A percentile compares a stretch with the other conserved stretches of the same genome.
phyloP scores from a whole-genome alignment of 2,329 filamentous ascomycete genomes.

The Plectosphaerella plurivora region DNA sequence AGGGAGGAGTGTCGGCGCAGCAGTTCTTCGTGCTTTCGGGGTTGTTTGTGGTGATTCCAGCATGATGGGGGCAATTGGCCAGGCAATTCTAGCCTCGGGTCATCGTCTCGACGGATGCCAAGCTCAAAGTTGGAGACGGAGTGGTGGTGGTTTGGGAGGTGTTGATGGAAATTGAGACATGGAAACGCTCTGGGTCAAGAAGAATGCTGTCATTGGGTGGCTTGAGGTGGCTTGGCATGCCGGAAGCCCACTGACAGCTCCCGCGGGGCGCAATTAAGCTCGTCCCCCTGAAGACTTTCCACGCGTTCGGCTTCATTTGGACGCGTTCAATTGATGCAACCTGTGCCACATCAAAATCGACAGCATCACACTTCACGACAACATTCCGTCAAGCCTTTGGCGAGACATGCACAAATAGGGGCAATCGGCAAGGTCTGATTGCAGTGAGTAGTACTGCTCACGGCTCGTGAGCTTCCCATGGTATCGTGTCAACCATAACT shows the following conservation, averaged over 20 bases:
- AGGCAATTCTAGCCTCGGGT: too few relatives aligned
- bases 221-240: too few relatives aligned
- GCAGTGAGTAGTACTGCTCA: constrained; percentile 1
- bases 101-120: too few relatives aligned
- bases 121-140: too few relatives aligned
- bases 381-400: not conserved
- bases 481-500: constrained; percentile 3
- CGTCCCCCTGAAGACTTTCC: too few relatives aligned
- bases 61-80: not conserved
- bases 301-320: too few relatives aligned
- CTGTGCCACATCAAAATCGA: not conserved
- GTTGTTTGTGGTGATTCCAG: not conserved
- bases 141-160: too few relatives aligned
- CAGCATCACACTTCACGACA: not conserved
- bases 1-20: not conserved
- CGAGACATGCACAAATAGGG: not conserved
- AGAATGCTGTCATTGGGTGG: too few relatives aligned
- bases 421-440: constrained; percentile 2
- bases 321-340: not conserved
- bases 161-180: too few relatives aligned
- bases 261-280: too few relatives aligned
- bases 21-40: not conserved
- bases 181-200: too few relatives aligned
- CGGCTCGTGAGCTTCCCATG: constrained; percentile 1
- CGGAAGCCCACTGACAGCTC: too few relatives aligned